Base-by-base conservation (phyloP, 768 basidiomycete genomes). In the Ramaria rubella region DNA sequence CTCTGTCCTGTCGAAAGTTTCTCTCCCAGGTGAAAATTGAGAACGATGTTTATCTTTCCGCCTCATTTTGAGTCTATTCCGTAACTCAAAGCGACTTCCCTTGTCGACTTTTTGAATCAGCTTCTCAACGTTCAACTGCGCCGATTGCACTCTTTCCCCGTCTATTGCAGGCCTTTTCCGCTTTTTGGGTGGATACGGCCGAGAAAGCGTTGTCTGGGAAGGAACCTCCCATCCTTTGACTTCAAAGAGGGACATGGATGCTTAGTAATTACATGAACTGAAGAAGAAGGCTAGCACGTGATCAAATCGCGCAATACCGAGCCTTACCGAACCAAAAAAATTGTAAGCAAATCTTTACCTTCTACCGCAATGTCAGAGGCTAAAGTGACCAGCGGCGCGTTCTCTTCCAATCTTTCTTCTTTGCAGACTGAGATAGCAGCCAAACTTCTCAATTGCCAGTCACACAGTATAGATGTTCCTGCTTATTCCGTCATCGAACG, bases 211-310 rank as follows among this genome's bases (percentile, higher is more conserved):
- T 7, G 64, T 68, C 23, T 46, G 43, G 21, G 73, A 66, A 34
- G 75, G 68, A 14, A 87, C 69, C 29, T 79, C 75, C 86, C 86
- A 88, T 17, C 86, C 86, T 3, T 85, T 81, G 19, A 87, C 81
- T 42, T 84, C 73, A 68, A 88, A 87, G 60, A 81, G 71, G 57
- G 76, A 65, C 77, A 78, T 79, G 21, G n/a, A n/a, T n/a, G n/a
- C n/a, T n/a, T n/a, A n/a, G n/a, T n/a, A n/a, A 17, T 14, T 42
- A 42, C 40, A 42, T 7, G 23, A 42, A 42, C 23, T 14, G n/a
- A 19, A 19, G 5, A 15, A 17, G 19, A 40, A 6, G n/a, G n/a
- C 38, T 42, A 42, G 38, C 40, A 42, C 40, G 40, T 5, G 4
- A 42, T 8, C 3, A 14, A 42, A 6, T 6, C 15, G 4, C 5